Percentiles rank a stretch among this genome's conserved stretches.
phyloP scores from a whole-genome alignment of 202 grass and related monocot species.

The Zizania palustris region DNA sequence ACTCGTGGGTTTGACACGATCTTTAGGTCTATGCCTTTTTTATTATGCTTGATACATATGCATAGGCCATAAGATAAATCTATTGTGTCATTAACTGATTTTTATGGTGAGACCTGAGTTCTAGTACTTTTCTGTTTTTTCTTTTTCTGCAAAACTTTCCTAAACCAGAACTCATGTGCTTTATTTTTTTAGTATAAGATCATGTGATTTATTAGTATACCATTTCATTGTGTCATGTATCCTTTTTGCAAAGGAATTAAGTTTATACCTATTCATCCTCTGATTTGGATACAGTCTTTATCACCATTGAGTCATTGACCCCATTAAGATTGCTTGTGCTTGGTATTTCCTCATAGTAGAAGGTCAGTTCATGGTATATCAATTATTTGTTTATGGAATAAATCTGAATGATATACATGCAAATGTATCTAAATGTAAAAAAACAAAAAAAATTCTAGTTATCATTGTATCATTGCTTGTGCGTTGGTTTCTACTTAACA shows the following conservation, averaged over 20 bases:
- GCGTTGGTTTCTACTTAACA: background rate
- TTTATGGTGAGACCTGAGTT: background rate
- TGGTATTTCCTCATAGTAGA: constrained; percentile 1
- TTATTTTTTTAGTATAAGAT: background rate
- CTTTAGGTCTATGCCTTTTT: background rate
- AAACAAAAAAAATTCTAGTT: background rate
- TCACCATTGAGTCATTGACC: background rate
- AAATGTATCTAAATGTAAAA: background rate
- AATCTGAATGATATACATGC: no score
- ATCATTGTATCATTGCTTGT: background rate
- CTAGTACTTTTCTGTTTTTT: no score
- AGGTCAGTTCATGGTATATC: background rate
- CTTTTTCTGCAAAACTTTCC: constrained; percentile 3
- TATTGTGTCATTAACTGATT: background rate
- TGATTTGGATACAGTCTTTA: background rate
- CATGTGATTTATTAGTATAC: background rate
- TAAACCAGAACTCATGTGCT: background rate
- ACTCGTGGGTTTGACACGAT: background rate
- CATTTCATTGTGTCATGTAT: background rate
- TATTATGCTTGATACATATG: constrained; percentile 14
- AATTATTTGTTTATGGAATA: background rate
- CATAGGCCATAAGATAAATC: background rate
- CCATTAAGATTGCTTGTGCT: constrained; percentile 17
- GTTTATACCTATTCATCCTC: background rate
- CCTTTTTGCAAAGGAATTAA: background rate